phyloP scores from a whole-genome alignment of 352 stramenopile species.

The Phytophthora pisi region DNA sequence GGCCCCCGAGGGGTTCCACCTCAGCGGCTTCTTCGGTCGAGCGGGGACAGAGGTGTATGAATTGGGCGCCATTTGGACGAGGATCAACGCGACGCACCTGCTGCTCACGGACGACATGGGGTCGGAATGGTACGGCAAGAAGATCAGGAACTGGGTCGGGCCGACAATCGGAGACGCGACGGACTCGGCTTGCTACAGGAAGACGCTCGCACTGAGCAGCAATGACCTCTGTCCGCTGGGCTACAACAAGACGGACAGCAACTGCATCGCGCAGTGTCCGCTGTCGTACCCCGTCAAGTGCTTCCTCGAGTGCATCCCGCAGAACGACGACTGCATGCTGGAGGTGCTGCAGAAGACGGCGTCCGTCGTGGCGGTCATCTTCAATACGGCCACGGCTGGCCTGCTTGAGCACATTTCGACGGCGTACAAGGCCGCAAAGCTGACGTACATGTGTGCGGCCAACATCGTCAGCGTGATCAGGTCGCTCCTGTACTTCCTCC shows the following conservation, averaged over 20 bases:
- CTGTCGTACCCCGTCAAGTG: conserved; percentile 60
- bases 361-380: neutral
- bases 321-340: conserved; percentile 15
- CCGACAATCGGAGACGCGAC: conserved; percentile 10
- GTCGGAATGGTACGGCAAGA: conserved; percentile 30
- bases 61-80: conserved; percentile 27
- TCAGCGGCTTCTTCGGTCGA: conserved; percentile 27
- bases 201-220: conserved; percentile 32
- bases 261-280: conserved; percentile 66
- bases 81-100: conserved; percentile 22
- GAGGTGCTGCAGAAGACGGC: conserved; percentile 23
- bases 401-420: conserved; percentile 5
- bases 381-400: conserved; percentile 11
- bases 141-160: conserved; percentile 30
- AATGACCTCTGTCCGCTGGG: conserved; percentile 24
- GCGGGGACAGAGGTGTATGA: conserved; percentile 18
- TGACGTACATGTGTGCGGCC: conserved; percentile 44
- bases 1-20: conserved; percentile 22
- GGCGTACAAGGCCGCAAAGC: conserved; percentile 22
- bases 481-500: conserved; percentile 44
- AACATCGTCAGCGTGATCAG: conserved; percentile 41
- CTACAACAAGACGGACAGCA: conserved; percentile 48
- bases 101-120: conserved; percentile 27
- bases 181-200: conserved; percentile 53
- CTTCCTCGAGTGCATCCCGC: conserved; percentile 36